Percentiles rank a stretch among this genome's conserved stretches.
Conservation (phyloP, 75 land plant genomes). For the Pinus tabuliformis region DNA sequence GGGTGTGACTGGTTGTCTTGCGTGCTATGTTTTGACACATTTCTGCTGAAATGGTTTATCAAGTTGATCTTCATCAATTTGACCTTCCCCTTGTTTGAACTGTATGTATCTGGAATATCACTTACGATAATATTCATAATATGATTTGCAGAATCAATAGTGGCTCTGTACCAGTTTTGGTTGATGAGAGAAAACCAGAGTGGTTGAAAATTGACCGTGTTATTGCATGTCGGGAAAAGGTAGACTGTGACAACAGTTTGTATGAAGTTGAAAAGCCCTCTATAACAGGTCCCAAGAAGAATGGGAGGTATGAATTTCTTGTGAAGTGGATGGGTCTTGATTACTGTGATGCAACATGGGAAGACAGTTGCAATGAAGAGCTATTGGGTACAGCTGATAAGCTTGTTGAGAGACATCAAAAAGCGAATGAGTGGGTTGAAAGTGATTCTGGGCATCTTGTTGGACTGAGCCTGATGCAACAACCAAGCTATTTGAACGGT, state of each 20-base stretch:
- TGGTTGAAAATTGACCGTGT: slow-evolving; percentile 37
- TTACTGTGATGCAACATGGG: slow-evolving; percentile 38
- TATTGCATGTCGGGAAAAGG: slow-evolving; percentile 30
- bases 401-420: slow-evolving; percentile 24
- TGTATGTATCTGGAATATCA: not conserved
- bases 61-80: not conserved
- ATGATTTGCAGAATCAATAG: not conserved
- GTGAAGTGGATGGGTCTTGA: slow-evolving; percentile 36
- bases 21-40: not conserved
- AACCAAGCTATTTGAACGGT: slow-evolving; percentile 28
- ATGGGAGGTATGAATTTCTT: slow-evolving; percentile 23
- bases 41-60: not conserved
- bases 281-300: not conserved
- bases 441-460: not conserved
- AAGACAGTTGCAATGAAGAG: slow-evolving; percentile 17
- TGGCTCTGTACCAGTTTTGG: not conserved
- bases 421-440: slow-evolving; percentile 10
- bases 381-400: slow-evolving; percentile 17
- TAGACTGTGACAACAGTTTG: not conserved
- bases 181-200: slow-evolving; percentile 33
- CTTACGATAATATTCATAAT: not conserved
- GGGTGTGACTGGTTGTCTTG: not conserved
- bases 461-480: slow-evolving; percentile 10
- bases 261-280: not conserved
- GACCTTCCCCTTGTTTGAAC: not conserved